Conservation (phyloP, 345 rosid species). For the Aegle marmelos region DNA sequence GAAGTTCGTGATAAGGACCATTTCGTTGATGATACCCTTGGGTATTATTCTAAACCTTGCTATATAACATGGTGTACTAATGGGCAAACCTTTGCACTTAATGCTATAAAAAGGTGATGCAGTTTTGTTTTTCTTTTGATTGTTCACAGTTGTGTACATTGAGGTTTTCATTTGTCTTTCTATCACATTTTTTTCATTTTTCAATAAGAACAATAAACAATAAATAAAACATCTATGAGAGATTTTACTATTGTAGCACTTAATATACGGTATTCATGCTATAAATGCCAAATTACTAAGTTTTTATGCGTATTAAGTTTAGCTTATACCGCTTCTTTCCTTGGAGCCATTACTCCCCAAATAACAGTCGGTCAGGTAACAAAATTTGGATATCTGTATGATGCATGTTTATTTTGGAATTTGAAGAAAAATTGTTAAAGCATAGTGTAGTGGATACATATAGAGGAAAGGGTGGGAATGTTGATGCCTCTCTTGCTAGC, state of each 20-base stretch:
- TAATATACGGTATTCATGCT: neutral
- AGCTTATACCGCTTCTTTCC: neutral
- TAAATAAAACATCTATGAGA: neutral
- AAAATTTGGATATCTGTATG: neutral
- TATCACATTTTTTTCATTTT: neutral
- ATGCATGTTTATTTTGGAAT: neutral
- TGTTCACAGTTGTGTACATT: neutral
- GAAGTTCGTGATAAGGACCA: constrained; percentile 89
- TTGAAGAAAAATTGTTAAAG: neutral
- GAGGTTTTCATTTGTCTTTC: neutral
- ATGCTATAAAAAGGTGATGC: neutral
- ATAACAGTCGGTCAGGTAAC: neutral
- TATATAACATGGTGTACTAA: neutral
- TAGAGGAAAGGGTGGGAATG: neutral
- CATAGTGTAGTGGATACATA: neutral
- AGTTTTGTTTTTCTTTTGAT: neutral
- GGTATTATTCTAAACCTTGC: constrained; percentile 47
- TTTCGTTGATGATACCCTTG: constrained; percentile 74
- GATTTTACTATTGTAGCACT: neutral
- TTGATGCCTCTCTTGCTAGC: neutral
- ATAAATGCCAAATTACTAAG: neutral
- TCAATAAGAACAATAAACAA: neutral
- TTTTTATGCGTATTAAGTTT: neutral
- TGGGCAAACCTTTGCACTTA: neutral
- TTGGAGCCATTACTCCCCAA: neutral